Base-by-base conservation (phyloP, 2,329 filamentous ascomycete genomes). In the Penicillium sp. region DNA sequence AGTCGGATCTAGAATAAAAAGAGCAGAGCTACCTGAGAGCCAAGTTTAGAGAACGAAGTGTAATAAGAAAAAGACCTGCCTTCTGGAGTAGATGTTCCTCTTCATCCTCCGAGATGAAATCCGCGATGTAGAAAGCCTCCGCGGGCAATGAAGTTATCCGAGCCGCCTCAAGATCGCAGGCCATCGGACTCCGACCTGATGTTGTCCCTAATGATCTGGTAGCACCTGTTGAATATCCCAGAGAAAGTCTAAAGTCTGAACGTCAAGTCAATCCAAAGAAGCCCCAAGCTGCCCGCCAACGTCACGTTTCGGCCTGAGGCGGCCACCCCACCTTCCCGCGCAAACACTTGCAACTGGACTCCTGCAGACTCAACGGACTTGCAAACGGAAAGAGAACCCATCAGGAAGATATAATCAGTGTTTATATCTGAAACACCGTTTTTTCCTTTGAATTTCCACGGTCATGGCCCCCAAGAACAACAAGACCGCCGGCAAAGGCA, bases 71-170 rank as follows among this genome's bases (percentile, higher is more conserved):
- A 9, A 31, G 16, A 31, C 65, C 43, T 66, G 89, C 90, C 80
- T 91, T 94, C 49, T 85, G 76, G 44, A 96, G 76, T 7, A 97
- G 83, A 7, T 76, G 67, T 28, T 77, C 71, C 75, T 96, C 91
- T 73, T 97, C 92, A 40, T 87, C 83, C 51, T 79, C 73, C 4
- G 83, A 88, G 70, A 97, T 88, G 76, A 97, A 97, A 70, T 92
- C 80, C 7, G 91, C 82, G 53, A 97, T 88, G 75, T 97, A 97
- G 77, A 88, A 96, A 50, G 91, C 89, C 29, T 67, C 68, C 3
- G 66, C 60, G 1, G 74, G 70, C 33, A 77, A 55, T 9, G 60
- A 60, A 5, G 47, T 59, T 48, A 76, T 72, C 44, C 67, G 65
- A 31, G 62, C 64, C n/a, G 58, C 51, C 54, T 72, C 63, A 7